Conservation (phyloP, 2,329 filamentous ascomycete species). For the Sporothrix brasiliensis region DNA sequence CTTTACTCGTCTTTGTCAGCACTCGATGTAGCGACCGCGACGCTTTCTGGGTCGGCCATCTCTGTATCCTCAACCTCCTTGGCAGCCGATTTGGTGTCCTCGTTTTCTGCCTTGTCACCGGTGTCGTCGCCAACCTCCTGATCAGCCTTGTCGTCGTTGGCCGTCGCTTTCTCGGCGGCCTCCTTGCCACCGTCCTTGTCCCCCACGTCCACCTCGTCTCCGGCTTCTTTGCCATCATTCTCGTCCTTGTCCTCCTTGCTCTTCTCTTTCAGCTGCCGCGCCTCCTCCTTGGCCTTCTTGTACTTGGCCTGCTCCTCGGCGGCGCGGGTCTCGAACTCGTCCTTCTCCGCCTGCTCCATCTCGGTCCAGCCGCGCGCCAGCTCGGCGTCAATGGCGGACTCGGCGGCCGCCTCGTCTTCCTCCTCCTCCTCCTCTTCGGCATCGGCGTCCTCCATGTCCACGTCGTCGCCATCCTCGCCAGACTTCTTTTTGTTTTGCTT, state of each 20-base stretch:
- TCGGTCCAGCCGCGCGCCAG: conserved; percentile 59
- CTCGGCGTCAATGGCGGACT: conserved; percentile 55
- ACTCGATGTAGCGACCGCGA: conserved; percentile 37
- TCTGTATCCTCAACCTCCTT: conserved; percentile 51
- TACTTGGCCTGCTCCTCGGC: conserved; percentile 48
- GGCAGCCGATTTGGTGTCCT: background rate
- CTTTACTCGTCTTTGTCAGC: conserved; percentile 36
- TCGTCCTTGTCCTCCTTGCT: conserved; percentile 23
- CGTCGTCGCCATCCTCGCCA: conserved; percentile 41
- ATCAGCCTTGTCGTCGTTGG: background rate
- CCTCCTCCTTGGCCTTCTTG: conserved; percentile 49
- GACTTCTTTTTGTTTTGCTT: conserved; percentile 37
- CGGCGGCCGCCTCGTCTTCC: conserved; percentile 22
- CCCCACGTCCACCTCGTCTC: conserved; percentile 1
- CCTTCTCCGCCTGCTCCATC: conserved; percentile 53
- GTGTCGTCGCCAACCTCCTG: background rate
- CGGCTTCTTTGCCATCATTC: conserved; percentile 25
- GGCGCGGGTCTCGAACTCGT: conserved; percentile 52
- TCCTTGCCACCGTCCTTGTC: conserved; percentile 25
- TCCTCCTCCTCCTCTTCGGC: conserved; percentile 36
- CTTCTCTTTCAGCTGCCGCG: conserved; percentile 34
- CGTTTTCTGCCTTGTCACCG: background rate
- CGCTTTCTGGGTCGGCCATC: conserved; percentile 53
- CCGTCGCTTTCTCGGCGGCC: background rate
- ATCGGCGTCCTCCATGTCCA: conserved; percentile 46